Conservation (phyloP, 192 early-diverging fungal species). For the Spinellus fusiger region DNA sequence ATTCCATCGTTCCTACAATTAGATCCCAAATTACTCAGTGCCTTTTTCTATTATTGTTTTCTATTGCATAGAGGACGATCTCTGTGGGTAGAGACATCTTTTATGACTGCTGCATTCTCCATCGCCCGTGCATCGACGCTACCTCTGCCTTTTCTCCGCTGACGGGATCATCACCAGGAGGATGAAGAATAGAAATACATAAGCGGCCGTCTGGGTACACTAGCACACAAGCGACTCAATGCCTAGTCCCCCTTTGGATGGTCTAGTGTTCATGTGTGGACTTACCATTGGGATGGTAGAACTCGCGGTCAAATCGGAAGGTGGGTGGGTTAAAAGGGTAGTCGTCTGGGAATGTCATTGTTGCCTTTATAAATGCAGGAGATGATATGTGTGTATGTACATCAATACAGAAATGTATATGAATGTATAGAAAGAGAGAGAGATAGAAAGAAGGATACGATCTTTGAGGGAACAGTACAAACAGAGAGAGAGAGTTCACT, state of each 20-base stretch:
- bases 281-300: slow-evolving; percentile 87
- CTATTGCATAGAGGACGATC: too few relatives aligned
- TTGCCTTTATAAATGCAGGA: slow-evolving; percentile 37
- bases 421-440: not conserved
- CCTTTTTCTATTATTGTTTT: too few relatives aligned
- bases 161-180: slow-evolving; percentile 89
- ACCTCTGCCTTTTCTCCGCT: slow-evolving; percentile 68
- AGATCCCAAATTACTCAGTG: too few relatives aligned
- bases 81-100: too few relatives aligned
- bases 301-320: slow-evolving; percentile 84
- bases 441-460: slow-evolving; percentile 12
- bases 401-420: too few relatives aligned
- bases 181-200: slow-evolving; percentile 94
- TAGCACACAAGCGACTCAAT: slow-evolving; percentile 1
- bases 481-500: not conserved
- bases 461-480: not conserved
- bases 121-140: not conserved
- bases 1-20: slow-evolving; percentile 68
- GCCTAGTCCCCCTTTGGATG: not conserved
- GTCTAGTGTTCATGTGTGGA: not conserved
- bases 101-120: not conserved
- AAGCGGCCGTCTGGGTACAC: slow-evolving; percentile 88
- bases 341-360: slow-evolving; percentile 77
- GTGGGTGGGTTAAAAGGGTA: slow-evolving; percentile 90
- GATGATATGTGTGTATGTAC: too few relatives aligned